A percentile compares a stretch with the other conserved stretches of the same genome.
phyloP scores from a whole-genome alignment of 169 alveolate genomes.

The Nephromyces sp. region DNA sequence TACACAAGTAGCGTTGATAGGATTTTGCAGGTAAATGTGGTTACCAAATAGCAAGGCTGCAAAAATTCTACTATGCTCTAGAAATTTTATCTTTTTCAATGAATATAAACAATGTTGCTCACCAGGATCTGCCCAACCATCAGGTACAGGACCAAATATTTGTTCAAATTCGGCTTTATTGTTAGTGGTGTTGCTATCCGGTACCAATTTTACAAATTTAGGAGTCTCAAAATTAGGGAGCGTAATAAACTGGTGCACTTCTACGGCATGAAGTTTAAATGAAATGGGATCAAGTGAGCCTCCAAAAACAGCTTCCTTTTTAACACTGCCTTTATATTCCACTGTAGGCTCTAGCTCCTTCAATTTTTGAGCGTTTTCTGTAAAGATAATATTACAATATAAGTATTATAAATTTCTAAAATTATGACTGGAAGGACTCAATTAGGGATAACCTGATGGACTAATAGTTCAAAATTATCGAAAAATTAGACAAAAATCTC shows the following conservation, averaged over 20 bases:
- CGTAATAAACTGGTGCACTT: slow-evolving; percentile 69
- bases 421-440: too few species aligned
- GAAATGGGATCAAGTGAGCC: slow-evolving; percentile 54
- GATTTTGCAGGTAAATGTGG: too few species aligned
- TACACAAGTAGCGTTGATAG: too few species aligned
- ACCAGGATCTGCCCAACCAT: slow-evolving; percentile 65
- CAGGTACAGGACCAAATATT: slow-evolving; percentile 49
- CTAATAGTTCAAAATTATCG: too few species aligned
- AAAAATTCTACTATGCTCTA: too few species aligned
- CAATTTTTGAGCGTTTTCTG: slow-evolving; percentile 9
- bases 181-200: slow-evolving; percentile 35
- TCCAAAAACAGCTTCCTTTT: slow-evolving; percentile 50
- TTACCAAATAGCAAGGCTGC: too few species aligned
- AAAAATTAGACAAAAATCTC: too few species aligned
- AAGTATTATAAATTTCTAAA: too few species aligned
- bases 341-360: slow-evolving; percentile 44
- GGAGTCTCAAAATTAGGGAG: slow-evolving; percentile 57
- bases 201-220: slow-evolving; percentile 52
- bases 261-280: slow-evolving; percentile 70
- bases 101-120: too few species aligned
- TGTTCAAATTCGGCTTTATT: slow-evolving; percentile 48
- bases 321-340: slow-evolving; percentile 45
- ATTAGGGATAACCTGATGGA: too few species aligned
- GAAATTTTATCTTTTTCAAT: too few species aligned
- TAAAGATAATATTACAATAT: slow-evolving; percentile 28